A percentile compares a stretch with the other conserved stretches of the same genome.
Conservation (phyloP, 2,329 filamentous ascomycete species). For the Coniochaeta ligniaria region DNA sequence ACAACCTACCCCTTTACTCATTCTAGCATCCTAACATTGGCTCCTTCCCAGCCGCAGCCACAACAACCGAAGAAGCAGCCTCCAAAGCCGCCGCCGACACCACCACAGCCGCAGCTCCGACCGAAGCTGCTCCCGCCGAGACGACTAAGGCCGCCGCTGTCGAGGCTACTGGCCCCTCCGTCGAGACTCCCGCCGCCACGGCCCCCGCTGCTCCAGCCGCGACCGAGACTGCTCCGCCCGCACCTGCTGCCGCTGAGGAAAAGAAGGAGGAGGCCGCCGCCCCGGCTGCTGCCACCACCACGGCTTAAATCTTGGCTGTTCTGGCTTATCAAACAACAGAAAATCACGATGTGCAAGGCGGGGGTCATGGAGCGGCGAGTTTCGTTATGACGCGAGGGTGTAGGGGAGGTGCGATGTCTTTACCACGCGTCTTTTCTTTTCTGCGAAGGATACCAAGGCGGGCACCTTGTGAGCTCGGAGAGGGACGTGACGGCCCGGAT, state of each 20-base stretch:
- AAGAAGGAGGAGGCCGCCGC: constrained; percentile 16
- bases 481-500: background rate
- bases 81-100: constrained; percentile 3
- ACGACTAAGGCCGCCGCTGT: constrained; percentile 20
- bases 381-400: background rate
- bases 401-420: background rate
- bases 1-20: background rate
- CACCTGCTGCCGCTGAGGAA: constrained; percentile 11
- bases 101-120: constrained; percentile 5
- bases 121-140: constrained; percentile 15
- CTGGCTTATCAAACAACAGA: no score
- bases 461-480: background rate
- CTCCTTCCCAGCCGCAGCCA: background rate
- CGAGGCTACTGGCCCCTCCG: constrained; percentile 14
- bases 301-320: background rate
- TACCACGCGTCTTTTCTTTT: background rate
- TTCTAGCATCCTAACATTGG: background rate
- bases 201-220: constrained; percentile 15
- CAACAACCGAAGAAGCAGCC: constrained; percentile 1
- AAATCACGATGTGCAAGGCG: no score
- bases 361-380: no score
- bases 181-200: constrained; percentile 5
- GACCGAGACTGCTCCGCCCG: constrained; percentile 13
- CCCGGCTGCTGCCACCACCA: constrained; percentile 8
- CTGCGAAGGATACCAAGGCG: background rate